Percentiles rank a stretch among this genome's conserved stretches.
Conservation (phyloP, 371 early-diverging fungal species). For the Rhizopus delemar region DNA sequence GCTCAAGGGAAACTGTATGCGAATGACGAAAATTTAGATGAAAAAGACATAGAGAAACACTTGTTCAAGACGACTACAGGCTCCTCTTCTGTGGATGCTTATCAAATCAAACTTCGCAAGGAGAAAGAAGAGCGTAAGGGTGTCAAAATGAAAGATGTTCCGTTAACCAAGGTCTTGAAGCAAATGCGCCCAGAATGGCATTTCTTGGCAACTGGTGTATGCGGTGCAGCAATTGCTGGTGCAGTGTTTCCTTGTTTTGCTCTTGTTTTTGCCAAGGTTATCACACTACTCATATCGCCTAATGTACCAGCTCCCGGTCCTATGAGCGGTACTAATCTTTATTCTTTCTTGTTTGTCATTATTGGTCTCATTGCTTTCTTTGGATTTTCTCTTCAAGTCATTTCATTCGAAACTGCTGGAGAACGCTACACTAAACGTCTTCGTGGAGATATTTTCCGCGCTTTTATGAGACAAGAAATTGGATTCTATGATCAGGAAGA, state of each 20-base stretch:
- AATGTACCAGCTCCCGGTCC: conserved; percentile 29
- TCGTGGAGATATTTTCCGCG: conserved; percentile 58
- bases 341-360: conserved; percentile 76
- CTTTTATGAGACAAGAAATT: conserved; percentile 80
- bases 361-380: conserved; percentile 58
- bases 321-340: conserved; percentile 65
- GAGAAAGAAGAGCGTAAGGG: conserved; percentile 46
- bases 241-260: conserved; percentile 58
- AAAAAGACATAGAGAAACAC: conserved; percentile 24
- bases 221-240: conserved; percentile 60
- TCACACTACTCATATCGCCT: conserved; percentile 32
- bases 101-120: conserved; percentile 47
- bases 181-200: conserved; percentile 47
- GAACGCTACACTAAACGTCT: conserved; percentile 66
- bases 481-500: conserved; percentile 84
- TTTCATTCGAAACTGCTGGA: conserved; percentile 52
- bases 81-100: conserved; percentile 41
- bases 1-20: conserved; percentile 10
- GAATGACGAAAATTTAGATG: conserved; percentile 26
- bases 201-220: conserved; percentile 39
- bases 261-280: conserved; percentile 46
- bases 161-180: conserved; percentile 39
- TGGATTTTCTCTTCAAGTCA: conserved; percentile 39
- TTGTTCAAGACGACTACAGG: conserved; percentile 37
- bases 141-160: conserved; percentile 50